Conservation (phyloP, 2,329 filamentous ascomycete genomes). For the Parasarocladium wereldwijsianum region DNA sequence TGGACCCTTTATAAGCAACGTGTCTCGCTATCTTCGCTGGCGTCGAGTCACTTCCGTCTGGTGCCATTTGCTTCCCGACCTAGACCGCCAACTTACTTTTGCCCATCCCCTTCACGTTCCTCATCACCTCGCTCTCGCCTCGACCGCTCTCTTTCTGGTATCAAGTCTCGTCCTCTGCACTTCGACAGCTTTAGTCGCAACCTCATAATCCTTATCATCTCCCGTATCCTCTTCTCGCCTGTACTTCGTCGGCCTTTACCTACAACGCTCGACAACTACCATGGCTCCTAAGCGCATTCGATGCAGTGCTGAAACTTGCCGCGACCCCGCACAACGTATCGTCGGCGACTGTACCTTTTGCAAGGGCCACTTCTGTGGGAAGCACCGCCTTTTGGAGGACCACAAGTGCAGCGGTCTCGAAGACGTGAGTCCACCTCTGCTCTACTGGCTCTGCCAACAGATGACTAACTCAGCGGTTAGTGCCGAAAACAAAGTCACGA, state of each 20-base stretch:
- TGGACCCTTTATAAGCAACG: too few relatives aligned
- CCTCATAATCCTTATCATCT: not conserved
- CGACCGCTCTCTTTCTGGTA: not conserved
- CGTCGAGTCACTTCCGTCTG: too few relatives aligned
- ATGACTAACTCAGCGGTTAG: conserved; percentile 20
- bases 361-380: conserved; percentile 84
- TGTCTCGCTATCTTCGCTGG: too few relatives aligned
- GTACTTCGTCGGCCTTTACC: too few relatives aligned
- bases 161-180: conserved; percentile 4
- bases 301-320: conserved; percentile 84
- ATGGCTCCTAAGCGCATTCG: conserved; percentile 66
- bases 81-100: not conserved
- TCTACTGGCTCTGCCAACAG: not conserved
- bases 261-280: conserved; percentile 14
- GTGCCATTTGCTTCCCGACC: too few relatives aligned
- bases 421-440: conserved; percentile 43
- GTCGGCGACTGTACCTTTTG: conserved; percentile 96
- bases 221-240: too few relatives aligned
- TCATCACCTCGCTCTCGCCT: conserved; percentile 3
- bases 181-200: conserved; percentile 2
- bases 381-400: conserved; percentile 84
- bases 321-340: conserved; percentile 75
- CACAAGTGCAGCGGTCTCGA: conserved; percentile 89
- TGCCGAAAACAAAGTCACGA: conserved; percentile 97
- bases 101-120: conserved; percentile 1